These are phyloP conservation scores for Daedaleopsis sinensis DNA, from an alignment of 768 basidiomycete genomes.

Conservation along the genomic window DNA sequence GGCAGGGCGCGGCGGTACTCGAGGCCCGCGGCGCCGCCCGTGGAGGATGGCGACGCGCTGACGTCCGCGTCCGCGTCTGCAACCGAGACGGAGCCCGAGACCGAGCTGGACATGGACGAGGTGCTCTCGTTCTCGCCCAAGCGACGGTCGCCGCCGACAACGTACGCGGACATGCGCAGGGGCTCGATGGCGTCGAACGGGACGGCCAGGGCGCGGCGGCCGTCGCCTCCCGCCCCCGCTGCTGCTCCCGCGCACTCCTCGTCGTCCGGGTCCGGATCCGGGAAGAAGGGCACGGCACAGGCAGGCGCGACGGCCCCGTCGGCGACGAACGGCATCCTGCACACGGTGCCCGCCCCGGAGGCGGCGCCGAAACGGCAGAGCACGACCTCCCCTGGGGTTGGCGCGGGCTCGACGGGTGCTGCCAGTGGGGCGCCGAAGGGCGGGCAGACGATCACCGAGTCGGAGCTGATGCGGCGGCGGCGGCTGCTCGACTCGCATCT, in stretches of 20 bases:
- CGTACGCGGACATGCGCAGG: neutral
- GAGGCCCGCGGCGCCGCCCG: neutral
- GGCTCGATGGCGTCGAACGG: conserved; percentile 17
- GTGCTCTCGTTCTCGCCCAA: conserved; percentile 73
- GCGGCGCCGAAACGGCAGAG: neutral
- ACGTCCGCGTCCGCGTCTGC: conserved; percentile 33
- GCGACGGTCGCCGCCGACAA: conserved; percentile 35
- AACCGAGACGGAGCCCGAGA: conserved; percentile 42
- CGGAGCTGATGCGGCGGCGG: conserved; percentile 76
- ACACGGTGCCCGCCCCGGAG: conserved; percentile 5
- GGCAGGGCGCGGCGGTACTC: neutral
- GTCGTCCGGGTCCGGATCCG: too few relatives aligned
- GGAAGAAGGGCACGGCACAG: too few relatives aligned
- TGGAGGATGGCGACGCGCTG: neutral
- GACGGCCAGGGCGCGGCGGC: neutral
- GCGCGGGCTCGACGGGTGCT: conserved; percentile 9
- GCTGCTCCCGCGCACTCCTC: too few relatives aligned
- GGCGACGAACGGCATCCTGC: conserved; percentile 4
- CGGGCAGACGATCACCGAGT: conserved; percentile 76
- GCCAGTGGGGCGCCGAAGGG: conserved; percentile 32
- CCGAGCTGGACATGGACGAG: conserved; percentile 63
- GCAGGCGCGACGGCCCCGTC: too few relatives aligned
- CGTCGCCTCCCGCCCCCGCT: too few relatives aligned
- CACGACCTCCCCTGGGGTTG: neutral
- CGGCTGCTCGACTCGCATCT: conserved; percentile 73